A percentile compares a stretch with the other conserved stretches of the same genome.
Conservation (phyloP, 441 rosid genomes). For the Daphne laureola region DNA sequence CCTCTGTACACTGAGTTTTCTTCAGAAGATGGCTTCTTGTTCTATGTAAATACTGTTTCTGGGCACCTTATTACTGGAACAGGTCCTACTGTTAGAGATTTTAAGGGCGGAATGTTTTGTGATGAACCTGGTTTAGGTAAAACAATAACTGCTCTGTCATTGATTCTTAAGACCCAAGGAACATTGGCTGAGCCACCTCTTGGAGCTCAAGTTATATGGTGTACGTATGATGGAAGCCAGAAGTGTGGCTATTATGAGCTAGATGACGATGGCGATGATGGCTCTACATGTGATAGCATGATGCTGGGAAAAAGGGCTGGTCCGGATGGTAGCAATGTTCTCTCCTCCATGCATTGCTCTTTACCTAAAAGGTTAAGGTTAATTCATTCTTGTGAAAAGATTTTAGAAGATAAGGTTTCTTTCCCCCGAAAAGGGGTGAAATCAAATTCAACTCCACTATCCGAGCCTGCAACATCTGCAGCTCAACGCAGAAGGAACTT, state of each 20-base stretch:
- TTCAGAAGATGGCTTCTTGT: slow-evolving; percentile 65
- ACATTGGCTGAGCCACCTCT: slow-evolving; percentile 71
- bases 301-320: slow-evolving; percentile 33
- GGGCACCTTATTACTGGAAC: slow-evolving; percentile 57
- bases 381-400: slow-evolving; percentile 31
- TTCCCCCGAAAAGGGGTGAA: slow-evolving; percentile 18
- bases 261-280: slow-evolving; percentile 38
- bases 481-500: slow-evolving; percentile 47
- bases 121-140: slow-evolving; percentile 99
- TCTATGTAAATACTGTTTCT: slow-evolving; percentile 55
- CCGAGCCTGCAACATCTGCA: slow-evolving; percentile 23
- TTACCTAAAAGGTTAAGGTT: slow-evolving; percentile 49
- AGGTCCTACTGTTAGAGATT: slow-evolving; percentile 66
- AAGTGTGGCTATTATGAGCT: slow-evolving; percentile 81
- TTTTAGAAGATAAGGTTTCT: slow-evolving; percentile 24
- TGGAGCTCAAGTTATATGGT: slow-evolving; percentile 64
- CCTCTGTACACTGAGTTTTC: slow-evolving; percentile 55
- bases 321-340: slow-evolving; percentile 30
- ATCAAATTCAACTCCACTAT: slow-evolving; percentile 18
- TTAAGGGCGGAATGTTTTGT: slow-evolving; percentile 92
- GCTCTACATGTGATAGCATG: slow-evolving; percentile 24
- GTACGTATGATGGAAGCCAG: slow-evolving; percentile 50
- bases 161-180: slow-evolving; percentile 84
- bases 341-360: slow-evolving; percentile 19
- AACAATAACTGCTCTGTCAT: slow-evolving; percentile 85